Percentiles rank a stretch among this genome's conserved stretches.
phyloP scores from a whole-genome alignment of 2,329 filamentous ascomycete genomes.

The Colletotrichum sp. region DNA sequence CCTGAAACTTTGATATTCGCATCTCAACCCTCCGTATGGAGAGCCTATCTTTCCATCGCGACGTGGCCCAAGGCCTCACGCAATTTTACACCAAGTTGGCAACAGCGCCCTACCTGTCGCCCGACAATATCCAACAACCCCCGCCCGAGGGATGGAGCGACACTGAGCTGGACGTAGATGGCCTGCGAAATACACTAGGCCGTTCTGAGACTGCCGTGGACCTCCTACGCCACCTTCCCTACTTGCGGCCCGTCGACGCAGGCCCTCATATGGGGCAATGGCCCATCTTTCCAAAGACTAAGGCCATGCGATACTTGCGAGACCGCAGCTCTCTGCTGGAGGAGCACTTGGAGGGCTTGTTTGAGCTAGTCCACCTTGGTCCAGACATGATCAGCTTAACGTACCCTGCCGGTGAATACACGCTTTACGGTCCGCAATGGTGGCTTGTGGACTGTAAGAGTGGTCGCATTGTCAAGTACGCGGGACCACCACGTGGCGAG shows the following conservation, averaged over 20 bases:
- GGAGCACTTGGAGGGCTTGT: not conserved
- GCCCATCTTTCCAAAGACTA: not conserved
- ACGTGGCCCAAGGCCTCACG: not conserved
- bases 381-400: not conserved
- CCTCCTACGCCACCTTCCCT: not conserved
- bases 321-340: not conserved
- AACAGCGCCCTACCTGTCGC: not conserved
- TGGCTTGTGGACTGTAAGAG: not conserved
- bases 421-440: not conserved
- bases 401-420: not conserved
- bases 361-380: not conserved
- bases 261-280: not conserved
- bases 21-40: not conserved
- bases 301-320: not conserved
- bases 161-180: not conserved
- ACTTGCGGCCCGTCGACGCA: not conserved
- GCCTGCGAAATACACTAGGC: not conserved
- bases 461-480: not conserved
- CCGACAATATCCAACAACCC: not conserved
- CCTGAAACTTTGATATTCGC: not conserved
- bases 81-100: not conserved
- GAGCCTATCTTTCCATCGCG: not conserved
- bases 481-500: not conserved
- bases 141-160: not conserved
- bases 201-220: not conserved